A percentile compares a stretch with the other conserved stretches of the same genome.
Evolutionary conservation across 176 grass and related monocot genomes (phyloP).

Genomic region (Saccharum spontaneum): DNA sequence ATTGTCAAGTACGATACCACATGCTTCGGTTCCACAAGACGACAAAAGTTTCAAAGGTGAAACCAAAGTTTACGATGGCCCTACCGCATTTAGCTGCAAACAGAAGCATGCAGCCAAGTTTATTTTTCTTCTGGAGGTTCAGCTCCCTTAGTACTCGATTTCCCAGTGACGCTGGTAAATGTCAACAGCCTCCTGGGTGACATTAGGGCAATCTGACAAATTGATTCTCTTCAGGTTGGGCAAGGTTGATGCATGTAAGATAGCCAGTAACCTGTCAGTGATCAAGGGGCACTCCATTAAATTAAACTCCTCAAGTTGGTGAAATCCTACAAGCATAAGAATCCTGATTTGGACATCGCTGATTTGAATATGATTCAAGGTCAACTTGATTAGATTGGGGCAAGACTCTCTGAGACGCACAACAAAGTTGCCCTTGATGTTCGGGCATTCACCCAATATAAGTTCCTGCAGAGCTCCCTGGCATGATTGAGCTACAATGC

Average conservation of each 20-base stretch:
- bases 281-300: not conserved
- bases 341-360: not conserved
- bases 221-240: not conserved
- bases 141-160: not conserved
- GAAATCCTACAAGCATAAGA: not conserved
- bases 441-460: not conserved
- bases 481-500: not conserved
- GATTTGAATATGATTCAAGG: not conserved
- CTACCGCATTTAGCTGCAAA: not conserved
- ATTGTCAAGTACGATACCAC: not conserved
- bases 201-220: not conserved
- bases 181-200: not conserved
- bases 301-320: not conserved
- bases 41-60: not conserved
- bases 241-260: not conserved
- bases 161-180: not conserved
- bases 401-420: not conserved
- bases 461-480: conserved; percentile 1
- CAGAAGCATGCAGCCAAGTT: not conserved
- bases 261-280: not conserved
- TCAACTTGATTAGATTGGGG: conserved; percentile 1
- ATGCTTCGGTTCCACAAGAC: not conserved
- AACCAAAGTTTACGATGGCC: not conserved
- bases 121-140: not conserved
- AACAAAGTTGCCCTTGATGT: not conserved